Evolutionary conservation across 2,329 filamentous ascomycete species (phyloP).

Genomic region (Fusarium irregulare): DNA sequence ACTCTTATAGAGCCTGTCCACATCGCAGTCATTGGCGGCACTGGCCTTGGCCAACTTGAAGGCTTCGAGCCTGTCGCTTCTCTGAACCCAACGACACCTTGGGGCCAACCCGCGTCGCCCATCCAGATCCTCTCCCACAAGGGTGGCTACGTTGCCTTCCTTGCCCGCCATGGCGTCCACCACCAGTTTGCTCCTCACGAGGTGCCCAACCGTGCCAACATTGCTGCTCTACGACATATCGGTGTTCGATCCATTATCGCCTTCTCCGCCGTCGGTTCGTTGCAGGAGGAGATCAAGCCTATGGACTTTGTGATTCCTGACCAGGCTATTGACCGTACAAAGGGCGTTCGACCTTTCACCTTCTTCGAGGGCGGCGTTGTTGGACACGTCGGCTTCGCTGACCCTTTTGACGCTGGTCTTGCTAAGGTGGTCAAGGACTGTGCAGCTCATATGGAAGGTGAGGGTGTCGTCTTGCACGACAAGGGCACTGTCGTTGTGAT

Average conservation of each 20-base stretch:
- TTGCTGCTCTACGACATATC: slow-evolving; percentile 91
- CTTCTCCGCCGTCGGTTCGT: slow-evolving; percentile 92
- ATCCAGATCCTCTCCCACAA: slow-evolving; percentile 92
- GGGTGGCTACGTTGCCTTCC: slow-evolving; percentile 86
- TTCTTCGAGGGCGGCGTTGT: slow-evolving; percentile 96
- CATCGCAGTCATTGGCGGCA: slow-evolving; percentile 93
- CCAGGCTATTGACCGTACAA: slow-evolving; percentile 97
- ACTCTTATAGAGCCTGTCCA: slow-evolving; percentile 70
- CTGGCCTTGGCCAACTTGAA: slow-evolving; percentile 87
- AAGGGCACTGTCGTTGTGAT: slow-evolving; percentile 91
- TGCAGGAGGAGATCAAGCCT: slow-evolving; percentile 92
- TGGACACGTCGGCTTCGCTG: slow-evolving; percentile 93
- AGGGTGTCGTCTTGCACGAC: slow-evolving; percentile 86
- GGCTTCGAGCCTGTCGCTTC: slow-evolving; percentile 87
- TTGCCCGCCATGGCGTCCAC: slow-evolving; percentile 89
- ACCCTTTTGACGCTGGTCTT: slow-evolving; percentile 87
- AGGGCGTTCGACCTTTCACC: slow-evolving; percentile 92
- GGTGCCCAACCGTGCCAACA: slow-evolving; percentile 94
- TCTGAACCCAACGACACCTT: slow-evolving; percentile 83
- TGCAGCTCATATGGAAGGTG: slow-evolving; percentile 79
- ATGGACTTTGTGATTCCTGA: slow-evolving; percentile 97
- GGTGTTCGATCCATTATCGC: slow-evolving; percentile 93
- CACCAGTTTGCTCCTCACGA: slow-evolving; percentile 94
- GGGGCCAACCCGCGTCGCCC: slow-evolving; percentile 80
- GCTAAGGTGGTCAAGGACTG: slow-evolving; percentile 82